Percentiles rank a stretch among this genome's conserved stretches.
phyloP scores from a whole-genome alignment of 1,284 basidiomycete genomes.

The Ceratobasidium sp. region DNA sequence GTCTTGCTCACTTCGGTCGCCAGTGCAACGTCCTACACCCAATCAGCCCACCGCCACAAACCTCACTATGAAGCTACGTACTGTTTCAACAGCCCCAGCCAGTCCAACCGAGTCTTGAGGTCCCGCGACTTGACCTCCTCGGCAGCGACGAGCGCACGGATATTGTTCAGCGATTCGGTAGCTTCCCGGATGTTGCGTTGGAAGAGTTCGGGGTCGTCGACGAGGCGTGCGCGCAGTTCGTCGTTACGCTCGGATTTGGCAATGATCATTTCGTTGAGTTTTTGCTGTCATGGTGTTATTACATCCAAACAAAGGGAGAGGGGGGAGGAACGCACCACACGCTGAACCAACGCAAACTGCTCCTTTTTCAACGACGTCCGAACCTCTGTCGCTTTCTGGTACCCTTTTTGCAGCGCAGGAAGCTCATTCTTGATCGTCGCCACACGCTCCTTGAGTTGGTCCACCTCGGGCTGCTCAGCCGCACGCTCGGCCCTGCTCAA shows the following conservation, averaged over 20 bases:
- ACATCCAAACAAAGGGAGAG: neutral
- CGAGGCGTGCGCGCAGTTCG: conserved; percentile 21
- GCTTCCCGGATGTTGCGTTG: conserved; percentile 27
- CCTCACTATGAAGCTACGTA: neutral
- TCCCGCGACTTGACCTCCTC: conserved; percentile 25
- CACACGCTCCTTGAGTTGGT: neutral
- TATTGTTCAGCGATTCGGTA: conserved; percentile 21
- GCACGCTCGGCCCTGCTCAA: conserved; percentile 17
- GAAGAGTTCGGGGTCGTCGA: conserved; percentile 26
- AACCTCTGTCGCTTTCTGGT: conserved; percentile 22
- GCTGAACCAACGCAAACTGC: conserved; percentile 23
- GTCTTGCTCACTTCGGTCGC: conserved; percentile 22
- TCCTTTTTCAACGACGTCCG: conserved; percentile 23
- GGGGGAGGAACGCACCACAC: conserved; percentile 12
- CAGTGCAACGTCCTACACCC: conserved; percentile 18
- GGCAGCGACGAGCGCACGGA: neutral
- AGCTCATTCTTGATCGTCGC: conserved; percentile 22
- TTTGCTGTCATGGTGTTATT: conserved; percentile 1
- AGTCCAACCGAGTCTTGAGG: conserved; percentile 28
- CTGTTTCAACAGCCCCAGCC: conserved; percentile 21
- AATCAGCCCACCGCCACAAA: neutral
- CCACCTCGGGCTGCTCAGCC: conserved; percentile 22
- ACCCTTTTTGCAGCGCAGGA: conserved; percentile 16
- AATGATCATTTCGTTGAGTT: conserved; percentile 32
- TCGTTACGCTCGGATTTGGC: conserved; percentile 36